Evolutionary conservation across 306 rosid genomes (phyloP), one percentile per base, ranked within the genome.

Genomic region (Crotalaria pallida): DNA sequence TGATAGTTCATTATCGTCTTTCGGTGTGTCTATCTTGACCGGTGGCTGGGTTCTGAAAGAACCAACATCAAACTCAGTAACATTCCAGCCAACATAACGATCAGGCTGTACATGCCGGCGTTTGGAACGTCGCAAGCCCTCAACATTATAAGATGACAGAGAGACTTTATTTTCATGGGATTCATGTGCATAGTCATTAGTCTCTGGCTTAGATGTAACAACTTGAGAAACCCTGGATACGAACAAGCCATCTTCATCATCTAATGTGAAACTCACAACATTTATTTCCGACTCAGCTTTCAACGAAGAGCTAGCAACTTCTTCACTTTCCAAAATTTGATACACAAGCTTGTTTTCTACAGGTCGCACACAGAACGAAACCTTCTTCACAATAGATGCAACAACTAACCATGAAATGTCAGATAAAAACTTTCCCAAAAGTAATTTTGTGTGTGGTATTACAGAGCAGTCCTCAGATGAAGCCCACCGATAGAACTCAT

Each of bases 331-430:
- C 84, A 82, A 62, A 83, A 90, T 60, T 78, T 88, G 91, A 79
- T 87, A 90, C 65, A 81, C 87, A 31, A 93, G 76, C 85, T 87
- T 93, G 73, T 75, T 73, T 73, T 88, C 80, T 41, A 85, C 74
- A 11, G 97, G 80, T 90, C 92, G 87, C 41, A 78, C 77, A 33
- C 84, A 77, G 80, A 93, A 90, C 3, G 82, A 59, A 69, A 80
- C 73, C 69, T 76, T 83, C 87, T 78, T 93, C 58, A 90, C 0
- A 48, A 65, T 73, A 1, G 98, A 87, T 15, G 96, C 27, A 41
- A 80, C 94, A 50, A 93, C 79, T 56, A 93, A 75, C 98, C 97
- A 90, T 11, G 97, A 83, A 58, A 93, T 19, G 65, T 93, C 98
- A 6, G 77, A 24, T 71, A 93, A 73, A 26, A 93, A 76, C 65